Base-by-base conservation (phyloP, 2,329 filamentous ascomycete genomes). In the Botryotinia convoluta region DNA sequence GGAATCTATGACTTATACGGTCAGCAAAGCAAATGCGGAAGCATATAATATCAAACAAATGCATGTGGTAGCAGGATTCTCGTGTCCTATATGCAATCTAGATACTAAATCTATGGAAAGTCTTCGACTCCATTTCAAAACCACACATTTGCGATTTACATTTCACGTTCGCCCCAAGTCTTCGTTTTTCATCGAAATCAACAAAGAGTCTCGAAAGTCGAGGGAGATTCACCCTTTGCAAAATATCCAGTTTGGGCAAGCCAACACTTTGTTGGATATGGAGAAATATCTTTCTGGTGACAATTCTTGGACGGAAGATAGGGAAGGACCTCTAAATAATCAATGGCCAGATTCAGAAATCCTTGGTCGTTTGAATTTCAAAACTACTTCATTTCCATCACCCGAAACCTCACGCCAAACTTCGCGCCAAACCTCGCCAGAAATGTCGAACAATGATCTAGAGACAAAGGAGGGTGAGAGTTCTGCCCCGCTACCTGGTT, bases 221-320 rank as follows among this genome's bases (percentile, higher is more conserved):
- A 77, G 37, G 79, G 82, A 76, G 8, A 73, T 76, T 44, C 74
- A 80, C 9, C 80, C 80, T 45, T 80, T 81, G 0, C 84, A 81
- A 74, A 82, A 82, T 3, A 83, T 84, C 64, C 82, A 86, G 73
- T 81, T 88, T 3, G 82, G 82, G 3, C 82, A 81, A 26, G 82
- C 86, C 2, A 80, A 80, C 4, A 83, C 83, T 73, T 80, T 84
- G 0, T 85, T 88, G 35, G 83, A 85, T 72, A 75, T 88, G 59
- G 82, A 85, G 32, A 83, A 82, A 32, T 84, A 83, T 71, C 76
- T 85, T 26, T 79, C 82, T 3, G 85, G 85, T 14, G 85, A 88
- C 74, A 79, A 84, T 18, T 84, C 84, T 1, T 87, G 84, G 84
- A 75, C 83, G 9, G 82, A 79, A 26, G 82, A 83, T 10, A 84